Base-by-base conservation (phyloP, 805 yeast species). In the Wickerhamomyces bisporus region DNA sequence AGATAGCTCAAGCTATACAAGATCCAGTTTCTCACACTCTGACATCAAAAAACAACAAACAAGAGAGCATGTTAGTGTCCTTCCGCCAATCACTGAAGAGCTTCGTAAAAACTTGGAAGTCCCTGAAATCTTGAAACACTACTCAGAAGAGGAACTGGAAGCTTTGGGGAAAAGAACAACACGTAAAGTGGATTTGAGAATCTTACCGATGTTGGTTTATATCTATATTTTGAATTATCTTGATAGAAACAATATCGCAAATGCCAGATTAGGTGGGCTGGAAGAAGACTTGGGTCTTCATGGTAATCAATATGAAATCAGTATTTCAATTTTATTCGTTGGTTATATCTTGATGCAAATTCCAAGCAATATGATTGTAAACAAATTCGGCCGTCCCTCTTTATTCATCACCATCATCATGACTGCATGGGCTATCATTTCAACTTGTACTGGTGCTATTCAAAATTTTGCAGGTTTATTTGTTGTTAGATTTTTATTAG, bases 261-360 rank as follows among this genome's bases (percentile, higher is more conserved):
- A 68, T 39, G 76, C 77, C 1, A 57, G 76, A 45, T 53, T 72
- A 21, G 77, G 73, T 36, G 71, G 72, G 2, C 49, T 72, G 20
- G 76, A 72, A 50, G 61, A 64, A 8, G 77, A 72, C 40, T 53
- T 72, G 35, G 60, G 61, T 1, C 56, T 72, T 30, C 43, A 52
- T 4, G 74, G 74, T 7, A 52, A 52, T 29, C 66, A 71, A 47
- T 72, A 70, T 42, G 73, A 75, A 48, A 71, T 73, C 6, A 64
- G 70, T 53, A 70, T 75, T 39, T 68, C 78, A n/a, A 64, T 75
- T 31, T 66, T 53, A 68, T 73, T 44, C 35, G 70, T 69, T 16
- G 79, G 79, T 14, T 74, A 74, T 40, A 66, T 72, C 33, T 45
- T 75, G 26, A 77, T 76, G 26, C 75, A 70, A 42, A 61, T 73